These are phyloP conservation scores for Arthrobotrys iridis DNA, from an alignment of 2,329 filamentous ascomycete species.

Conservation along the genomic window DNA sequence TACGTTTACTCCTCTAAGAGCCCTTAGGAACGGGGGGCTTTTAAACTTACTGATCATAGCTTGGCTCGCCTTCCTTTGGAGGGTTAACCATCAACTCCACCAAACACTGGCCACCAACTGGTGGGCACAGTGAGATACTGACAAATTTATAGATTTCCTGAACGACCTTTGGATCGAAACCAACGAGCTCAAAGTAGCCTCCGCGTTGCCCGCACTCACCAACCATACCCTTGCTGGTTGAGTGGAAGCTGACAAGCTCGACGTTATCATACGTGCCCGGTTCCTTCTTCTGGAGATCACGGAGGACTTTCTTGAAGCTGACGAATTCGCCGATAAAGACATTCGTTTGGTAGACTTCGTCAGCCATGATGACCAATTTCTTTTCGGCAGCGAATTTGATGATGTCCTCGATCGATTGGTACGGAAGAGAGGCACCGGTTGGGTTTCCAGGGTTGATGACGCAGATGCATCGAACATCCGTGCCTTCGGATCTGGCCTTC, in stretches of 20 bases:
- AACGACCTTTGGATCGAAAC: conserved; percentile 84
- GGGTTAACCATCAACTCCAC: conserved; percentile 99
- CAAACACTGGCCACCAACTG: conserved; percentile 93
- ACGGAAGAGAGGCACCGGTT: conserved; percentile 84
- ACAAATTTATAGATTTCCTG: conserved; percentile 99
- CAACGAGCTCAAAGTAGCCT: conserved; percentile 95
- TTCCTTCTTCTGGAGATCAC: conserved; percentile 78
- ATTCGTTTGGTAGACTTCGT: conserved; percentile 99
- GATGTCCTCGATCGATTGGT: conserved; percentile 82
- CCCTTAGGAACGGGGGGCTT: background rate
- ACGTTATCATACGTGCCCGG: conserved; percentile 82
- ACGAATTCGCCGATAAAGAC: conserved; percentile 94
- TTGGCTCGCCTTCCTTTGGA: conserved; percentile 82
- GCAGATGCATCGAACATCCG: conserved; percentile 89
- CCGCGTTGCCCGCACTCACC: conserved; percentile 98
- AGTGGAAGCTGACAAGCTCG: conserved; percentile 92
- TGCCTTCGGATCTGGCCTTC: conserved; percentile 78
- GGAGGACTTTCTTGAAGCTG: conserved; percentile 91
- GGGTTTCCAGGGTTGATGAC: conserved; percentile 99
- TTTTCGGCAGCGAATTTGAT: conserved; percentile 86
- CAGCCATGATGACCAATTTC: conserved; percentile 87
- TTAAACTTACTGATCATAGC: conserved; percentile 70
- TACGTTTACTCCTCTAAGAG: conserved; percentile 6
- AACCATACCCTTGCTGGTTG: conserved; percentile 96
- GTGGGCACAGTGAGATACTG: conserved; percentile 94